Conservation (phyloP, 208 protist genomes). For the Novymonas esmeraldas region DNA sequence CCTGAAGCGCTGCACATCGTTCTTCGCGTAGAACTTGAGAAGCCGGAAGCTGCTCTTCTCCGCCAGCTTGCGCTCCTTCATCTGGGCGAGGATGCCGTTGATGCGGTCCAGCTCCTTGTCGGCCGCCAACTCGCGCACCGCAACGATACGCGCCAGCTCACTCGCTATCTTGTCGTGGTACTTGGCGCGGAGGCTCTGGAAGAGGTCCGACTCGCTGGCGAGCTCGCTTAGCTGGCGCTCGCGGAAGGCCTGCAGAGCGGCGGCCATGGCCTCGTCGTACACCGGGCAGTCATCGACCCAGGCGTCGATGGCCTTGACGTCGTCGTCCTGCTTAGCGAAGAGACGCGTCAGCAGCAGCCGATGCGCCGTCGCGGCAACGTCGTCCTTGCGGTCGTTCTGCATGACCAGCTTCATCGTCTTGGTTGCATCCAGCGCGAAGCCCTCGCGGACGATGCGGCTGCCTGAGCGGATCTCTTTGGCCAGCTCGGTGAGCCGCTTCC, state of each 20-base stretch:
- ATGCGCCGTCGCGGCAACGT: constrained; percentile 45
- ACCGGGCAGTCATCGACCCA: constrained; percentile 82
- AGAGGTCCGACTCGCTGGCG: constrained; percentile 61
- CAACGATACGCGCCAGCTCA: constrained; percentile 75
- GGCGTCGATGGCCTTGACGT: constrained; percentile 56
- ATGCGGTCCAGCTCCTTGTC: constrained; percentile 60
- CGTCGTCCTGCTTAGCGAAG: constrained; percentile 69
- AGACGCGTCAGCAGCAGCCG: constrained; percentile 67
- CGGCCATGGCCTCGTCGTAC: constrained; percentile 63
- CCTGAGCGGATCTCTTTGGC: constrained; percentile 71
- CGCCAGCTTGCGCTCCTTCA: constrained; percentile 67
- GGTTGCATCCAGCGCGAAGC: constrained; percentile 46
- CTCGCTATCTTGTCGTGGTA: constrained; percentile 50
- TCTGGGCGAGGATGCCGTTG: constrained; percentile 42
- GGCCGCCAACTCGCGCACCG: constrained; percentile 46
- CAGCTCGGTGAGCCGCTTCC: constrained; percentile 60
- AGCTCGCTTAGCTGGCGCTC: constrained; percentile 56
- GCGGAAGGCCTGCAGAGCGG: constrained; percentile 78
- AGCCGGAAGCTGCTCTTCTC: constrained; percentile 80
- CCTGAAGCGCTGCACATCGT: constrained; percentile 76
- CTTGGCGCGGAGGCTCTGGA: constrained; percentile 47
- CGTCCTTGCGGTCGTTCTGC: constrained; percentile 88
- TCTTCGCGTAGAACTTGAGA: constrained; percentile 89
- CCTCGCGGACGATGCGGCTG: constrained; percentile 77
- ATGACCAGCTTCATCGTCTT: constrained; percentile 77